phyloP scores from a whole-genome alignment of 345 rosid species.

The Carallia brachiata region DNA sequence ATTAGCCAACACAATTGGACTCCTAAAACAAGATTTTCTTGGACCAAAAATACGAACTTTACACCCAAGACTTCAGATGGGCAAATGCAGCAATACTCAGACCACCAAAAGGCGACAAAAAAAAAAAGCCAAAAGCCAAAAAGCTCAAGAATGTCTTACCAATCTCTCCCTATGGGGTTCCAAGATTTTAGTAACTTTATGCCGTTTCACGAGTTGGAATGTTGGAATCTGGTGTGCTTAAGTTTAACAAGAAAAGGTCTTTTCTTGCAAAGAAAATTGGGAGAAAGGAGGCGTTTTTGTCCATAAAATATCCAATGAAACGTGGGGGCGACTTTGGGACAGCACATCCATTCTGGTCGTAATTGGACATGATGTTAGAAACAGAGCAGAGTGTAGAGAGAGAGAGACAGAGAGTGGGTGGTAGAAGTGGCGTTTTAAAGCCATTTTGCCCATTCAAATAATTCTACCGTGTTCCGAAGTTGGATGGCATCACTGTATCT shows the following conservation, averaged over 20 bases:
- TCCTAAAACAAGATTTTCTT: constrained; percentile 8
- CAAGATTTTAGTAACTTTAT: not conserved
- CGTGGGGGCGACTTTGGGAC: constrained; percentile 78
- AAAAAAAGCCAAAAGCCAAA: constrained; percentile 9
- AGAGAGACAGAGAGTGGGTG: constrained; percentile 4
- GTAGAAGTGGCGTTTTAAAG: not conserved
- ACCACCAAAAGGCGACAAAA: constrained; percentile 13
- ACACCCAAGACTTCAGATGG: not conserved
- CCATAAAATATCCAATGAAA: constrained; percentile 51
- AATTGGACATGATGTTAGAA: constrained; percentile 42
- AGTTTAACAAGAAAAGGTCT: constrained; percentile 3
- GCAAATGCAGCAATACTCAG: constrained; percentile 41
- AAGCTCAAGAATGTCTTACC: constrained; percentile 19
- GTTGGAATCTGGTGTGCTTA: not conserved
- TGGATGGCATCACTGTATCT: not conserved
- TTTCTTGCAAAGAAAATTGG: constrained; percentile 14
- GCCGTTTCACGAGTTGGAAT: constrained; percentile 16
- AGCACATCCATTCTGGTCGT: constrained; percentile 3
- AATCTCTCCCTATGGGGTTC: constrained; percentile 5
- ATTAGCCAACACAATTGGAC: constrained; percentile 2
- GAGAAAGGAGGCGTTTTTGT: constrained; percentile 20
- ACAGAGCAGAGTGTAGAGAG: constrained; percentile 9
- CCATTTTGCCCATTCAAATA: not conserved
- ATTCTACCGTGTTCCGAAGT: constrained; percentile 16
- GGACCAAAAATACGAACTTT: constrained; percentile 5